Evolutionary conservation across 805 yeast species (phyloP).

Genomic region (Metschnikowia henanensis): DNA sequence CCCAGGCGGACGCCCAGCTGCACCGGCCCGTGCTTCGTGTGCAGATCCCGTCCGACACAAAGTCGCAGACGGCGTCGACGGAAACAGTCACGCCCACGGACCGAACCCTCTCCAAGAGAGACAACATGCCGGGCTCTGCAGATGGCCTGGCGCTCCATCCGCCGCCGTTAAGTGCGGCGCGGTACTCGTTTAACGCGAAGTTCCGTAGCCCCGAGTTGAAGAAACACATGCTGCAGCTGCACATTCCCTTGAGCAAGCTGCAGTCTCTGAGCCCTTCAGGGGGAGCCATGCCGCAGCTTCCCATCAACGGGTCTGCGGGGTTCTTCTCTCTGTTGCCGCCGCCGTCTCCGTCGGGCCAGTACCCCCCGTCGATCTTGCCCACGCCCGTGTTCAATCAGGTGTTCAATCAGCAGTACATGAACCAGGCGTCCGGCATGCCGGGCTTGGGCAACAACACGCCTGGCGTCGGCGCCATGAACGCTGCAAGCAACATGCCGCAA

Average conservation of each 20-base stretch:
- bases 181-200: conserved; percentile 15
- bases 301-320: conserved; percentile 19
- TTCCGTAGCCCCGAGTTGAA: conserved; percentile 19
- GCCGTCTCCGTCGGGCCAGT: conserved; percentile 27
- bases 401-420: conserved; percentile 25
- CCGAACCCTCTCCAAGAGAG: conserved; percentile 14
- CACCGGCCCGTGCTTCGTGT: conserved; percentile 61
- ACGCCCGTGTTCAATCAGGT: conserved; percentile 39
- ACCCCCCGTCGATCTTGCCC: conserved; percentile 22
- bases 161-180: conserved; percentile 13
- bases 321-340: conserved; percentile 29
- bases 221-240: conserved; percentile 23
- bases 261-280: conserved; percentile 42
- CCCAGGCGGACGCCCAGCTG: conserved; percentile 18
- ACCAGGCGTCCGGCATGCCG: conserved; percentile 6
- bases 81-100: conserved; percentile 47
- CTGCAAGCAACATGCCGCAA: conserved; percentile 1
- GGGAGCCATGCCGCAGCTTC: conserved; percentile 41
- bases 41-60: conserved; percentile 57
- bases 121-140: conserved; percentile 2
- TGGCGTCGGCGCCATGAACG: neutral
- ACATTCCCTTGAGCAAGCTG: conserved; percentile 37
- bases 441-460: neutral
- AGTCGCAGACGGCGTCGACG: conserved; percentile 36
- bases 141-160: conserved; percentile 9